Evolutionary conservation across 2,329 filamentous ascomycete genomes (phyloP), one percentile per base, ranked within the genome.

Genomic region (Dactylonectria macrodidyma): DNA sequence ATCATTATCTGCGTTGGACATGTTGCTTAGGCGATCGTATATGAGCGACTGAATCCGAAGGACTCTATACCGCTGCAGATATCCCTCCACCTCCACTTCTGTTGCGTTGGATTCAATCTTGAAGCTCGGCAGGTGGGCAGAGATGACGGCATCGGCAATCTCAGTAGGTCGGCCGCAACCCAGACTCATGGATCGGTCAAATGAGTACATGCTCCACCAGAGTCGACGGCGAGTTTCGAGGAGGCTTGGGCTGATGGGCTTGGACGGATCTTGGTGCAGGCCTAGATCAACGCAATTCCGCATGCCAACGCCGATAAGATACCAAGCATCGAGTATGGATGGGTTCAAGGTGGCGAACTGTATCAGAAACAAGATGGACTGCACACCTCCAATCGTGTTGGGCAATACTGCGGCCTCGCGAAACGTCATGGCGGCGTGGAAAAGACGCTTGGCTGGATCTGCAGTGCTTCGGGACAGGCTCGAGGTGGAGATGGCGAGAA

Each of bases 141-240:
- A 65, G 50, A 75, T 73, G 12, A 76, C 57, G 7, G 62, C 59
- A 54, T 76, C 73, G 26, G 73, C 66, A 48, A 75, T 73, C 54
- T 74, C 73, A 1, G 69, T 70, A 1, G 72, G 71, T 8, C 73
- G 70, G 0, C 72, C 71, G 22, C 68, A 73, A 5, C 73, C 73
- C 9, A 76, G 59, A 46, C 67, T 71, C 65, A 76, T 71, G 22
- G 73, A 76, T 2, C 72, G 66, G 59, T 76, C 73, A 44, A 76
- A 75, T 14, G 73, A 76, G 62, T 73, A 75, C 73, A 75, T 75
- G 65, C 72, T 75, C 73, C 73, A 76, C 72, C 73, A 76, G 3
- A 76, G 65, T 2, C 73, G 61, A 9, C 73, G 66, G 3, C 72
- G 67, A 5, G 73, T 76, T 47, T 76, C 73, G 9, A 74, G 61